These are phyloP conservation scores for Calonectria hawksworthii DNA, from an alignment of 2,329 filamentous ascomycete species.

Conservation along the genomic window DNA sequence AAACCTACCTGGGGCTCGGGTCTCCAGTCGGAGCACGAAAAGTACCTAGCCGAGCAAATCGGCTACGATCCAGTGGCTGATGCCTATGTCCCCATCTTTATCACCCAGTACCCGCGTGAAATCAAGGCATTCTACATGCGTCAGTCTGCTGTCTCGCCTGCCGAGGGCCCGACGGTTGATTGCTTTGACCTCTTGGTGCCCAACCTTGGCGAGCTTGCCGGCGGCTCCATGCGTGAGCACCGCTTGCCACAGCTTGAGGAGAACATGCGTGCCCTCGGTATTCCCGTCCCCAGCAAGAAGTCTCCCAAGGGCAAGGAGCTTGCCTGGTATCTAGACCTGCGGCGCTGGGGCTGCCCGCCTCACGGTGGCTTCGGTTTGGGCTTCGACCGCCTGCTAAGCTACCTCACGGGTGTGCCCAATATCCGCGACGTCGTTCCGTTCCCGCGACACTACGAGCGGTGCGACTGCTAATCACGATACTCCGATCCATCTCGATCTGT, in stretches of 20 bases:
- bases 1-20: constrained; percentile 79
- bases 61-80: constrained; percentile 63
- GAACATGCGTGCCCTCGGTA: constrained; percentile 78
- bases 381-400: constrained; percentile 88
- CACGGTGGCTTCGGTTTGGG: constrained; percentile 93
- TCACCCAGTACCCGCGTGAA: constrained; percentile 90
- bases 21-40: constrained; percentile 93
- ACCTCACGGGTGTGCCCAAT: constrained; percentile 84
- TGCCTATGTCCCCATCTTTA: constrained; percentile 79
- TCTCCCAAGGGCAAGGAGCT: constrained; percentile 57
- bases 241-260: constrained; percentile 75
- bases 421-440: constrained; percentile 90
- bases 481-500: neutral
- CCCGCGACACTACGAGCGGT: constrained; percentile 79
- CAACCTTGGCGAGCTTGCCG: constrained; percentile 87
- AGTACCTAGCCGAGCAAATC: constrained; percentile 80
- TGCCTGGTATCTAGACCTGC: constrained; percentile 90
- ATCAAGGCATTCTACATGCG: constrained; percentile 90
- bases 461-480: constrained; percentile 63
- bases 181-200: constrained; percentile 94
- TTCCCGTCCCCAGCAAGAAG: constrained; percentile 59
- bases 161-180: constrained; percentile 74
- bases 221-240: constrained; percentile 91
- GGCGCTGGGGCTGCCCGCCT: constrained; percentile 90
- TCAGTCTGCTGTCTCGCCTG: constrained; percentile 49